These are phyloP conservation scores for Eutrema heterophyllum DNA, from an alignment of 345 rosid genomes.

Conservation along the genomic window DNA sequence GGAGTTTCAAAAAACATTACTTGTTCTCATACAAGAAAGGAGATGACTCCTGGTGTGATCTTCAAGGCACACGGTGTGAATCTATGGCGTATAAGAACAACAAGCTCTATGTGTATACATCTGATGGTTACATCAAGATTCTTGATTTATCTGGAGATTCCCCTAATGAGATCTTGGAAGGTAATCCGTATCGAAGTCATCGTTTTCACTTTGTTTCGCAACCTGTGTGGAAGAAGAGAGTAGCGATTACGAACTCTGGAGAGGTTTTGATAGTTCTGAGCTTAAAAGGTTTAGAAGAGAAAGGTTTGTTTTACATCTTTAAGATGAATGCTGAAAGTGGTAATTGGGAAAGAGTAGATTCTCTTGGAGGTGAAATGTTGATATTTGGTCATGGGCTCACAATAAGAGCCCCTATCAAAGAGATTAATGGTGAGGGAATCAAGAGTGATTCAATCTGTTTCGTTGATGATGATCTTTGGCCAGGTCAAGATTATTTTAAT, in stretches of 20 bases:
- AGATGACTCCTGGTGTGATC: background rate
- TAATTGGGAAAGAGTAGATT: slow-evolving; percentile 7
- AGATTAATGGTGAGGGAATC: background rate
- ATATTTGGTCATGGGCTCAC: slow-evolving; percentile 16
- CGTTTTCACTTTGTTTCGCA: background rate
- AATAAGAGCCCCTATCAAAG: slow-evolving; percentile 10
- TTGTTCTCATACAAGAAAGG: background rate
- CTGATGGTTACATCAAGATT: slow-evolving; percentile 1
- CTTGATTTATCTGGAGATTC: background rate
- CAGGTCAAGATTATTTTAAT: background rate
- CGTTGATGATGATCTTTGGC: background rate
- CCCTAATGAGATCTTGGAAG: background rate
- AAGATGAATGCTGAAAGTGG: slow-evolving; percentile 12
- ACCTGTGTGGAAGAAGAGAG: background rate
- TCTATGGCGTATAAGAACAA: background rate
- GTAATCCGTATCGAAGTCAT: background rate
- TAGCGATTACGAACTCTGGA: background rate
- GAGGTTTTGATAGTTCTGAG: slow-evolving; percentile 7
- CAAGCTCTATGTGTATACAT: background rate
- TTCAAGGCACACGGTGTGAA: background rate
- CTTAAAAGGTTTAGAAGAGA: background rate
- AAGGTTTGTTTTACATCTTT: background rate
- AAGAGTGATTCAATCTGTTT: slow-evolving; percentile 19
- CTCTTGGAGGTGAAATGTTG: slow-evolving; percentile 20
- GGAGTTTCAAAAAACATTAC: slow-evolving; percentile 1